These are phyloP conservation scores for Entomophthora muscae DNA, from an alignment of 371 early-diverging fungal genomes.

Conservation along the genomic window DNA sequence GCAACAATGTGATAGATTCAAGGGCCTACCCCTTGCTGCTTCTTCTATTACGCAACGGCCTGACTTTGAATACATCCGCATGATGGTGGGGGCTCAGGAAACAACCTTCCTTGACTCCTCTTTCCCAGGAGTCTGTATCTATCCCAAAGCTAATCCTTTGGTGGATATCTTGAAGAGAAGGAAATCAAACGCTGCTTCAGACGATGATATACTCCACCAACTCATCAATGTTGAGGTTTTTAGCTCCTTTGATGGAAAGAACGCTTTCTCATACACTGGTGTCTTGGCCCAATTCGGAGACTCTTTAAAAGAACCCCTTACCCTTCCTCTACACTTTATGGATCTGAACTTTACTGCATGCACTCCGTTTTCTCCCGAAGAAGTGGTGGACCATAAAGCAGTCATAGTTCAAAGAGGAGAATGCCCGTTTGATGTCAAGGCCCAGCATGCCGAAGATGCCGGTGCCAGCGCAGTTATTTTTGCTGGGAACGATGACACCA, in stretches of 20 bases:
- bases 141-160: neutral
- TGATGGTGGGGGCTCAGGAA: neutral
- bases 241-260: neutral
- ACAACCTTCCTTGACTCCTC: neutral
- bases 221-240: neutral
- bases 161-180: neutral
- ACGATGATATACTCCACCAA: neutral
- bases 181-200: neutral
- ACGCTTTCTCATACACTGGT: neutral
- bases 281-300: neutral
- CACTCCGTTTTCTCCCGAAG: neutral
- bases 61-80: slow-evolving; percentile 6
- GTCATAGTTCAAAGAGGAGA: neutral
- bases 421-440: neutral
- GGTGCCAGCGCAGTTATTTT: slow-evolving; percentile 1
- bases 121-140: neutral
- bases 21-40: neutral
- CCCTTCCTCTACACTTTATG: neutral
- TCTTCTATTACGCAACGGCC: neutral
- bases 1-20: neutral
- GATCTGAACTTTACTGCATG: neutral
- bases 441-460: neutral
- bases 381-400: neutral
- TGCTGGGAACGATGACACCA: neutral
- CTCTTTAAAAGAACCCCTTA: neutral